phyloP scores from a whole-genome alignment of 495 filamentous ascomycete species.

The Daldinia loculata region DNA sequence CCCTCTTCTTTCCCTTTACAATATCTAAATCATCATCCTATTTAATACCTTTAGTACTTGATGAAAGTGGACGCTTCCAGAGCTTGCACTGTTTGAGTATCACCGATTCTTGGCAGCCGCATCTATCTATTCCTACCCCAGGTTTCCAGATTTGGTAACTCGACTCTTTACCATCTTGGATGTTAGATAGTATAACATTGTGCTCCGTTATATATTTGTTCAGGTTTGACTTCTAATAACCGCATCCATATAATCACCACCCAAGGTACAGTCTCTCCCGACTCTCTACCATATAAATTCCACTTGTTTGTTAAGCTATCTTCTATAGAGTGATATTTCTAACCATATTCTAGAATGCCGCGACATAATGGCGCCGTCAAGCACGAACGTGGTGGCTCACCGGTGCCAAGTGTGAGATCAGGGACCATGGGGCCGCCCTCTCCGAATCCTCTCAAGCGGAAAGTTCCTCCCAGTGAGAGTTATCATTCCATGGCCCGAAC shows the following conservation, averaged over 20 bases:
- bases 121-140: neutral
- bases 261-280: neutral
- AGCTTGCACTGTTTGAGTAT: neutral
- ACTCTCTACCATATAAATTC: neutral
- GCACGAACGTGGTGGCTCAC: constrained; percentile 24
- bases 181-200: neutral
- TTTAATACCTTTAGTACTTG: neutral
- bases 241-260: neutral
- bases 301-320: neutral
- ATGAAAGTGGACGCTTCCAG: neutral
- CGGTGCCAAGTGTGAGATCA: constrained; percentile 20
- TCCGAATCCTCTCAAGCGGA: constrained; percentile 14
- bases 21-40: neutral
- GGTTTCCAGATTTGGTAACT: neutral
- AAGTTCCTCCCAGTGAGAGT: constrained; percentile 20
- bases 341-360: constrained; percentile 3
- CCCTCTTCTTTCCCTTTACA: neutral
- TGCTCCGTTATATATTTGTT: neutral
- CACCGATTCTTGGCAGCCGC: neutral
- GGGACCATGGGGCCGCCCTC: constrained; percentile 41
- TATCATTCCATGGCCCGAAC: constrained; percentile 23
- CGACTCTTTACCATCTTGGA: neutral
- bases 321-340: neutral
- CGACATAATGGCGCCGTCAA: constrained; percentile 10
- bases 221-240: neutral